Conservation (phyloP, 176 grass and related monocot genomes). For the Rhynchospora tenuis region DNA sequence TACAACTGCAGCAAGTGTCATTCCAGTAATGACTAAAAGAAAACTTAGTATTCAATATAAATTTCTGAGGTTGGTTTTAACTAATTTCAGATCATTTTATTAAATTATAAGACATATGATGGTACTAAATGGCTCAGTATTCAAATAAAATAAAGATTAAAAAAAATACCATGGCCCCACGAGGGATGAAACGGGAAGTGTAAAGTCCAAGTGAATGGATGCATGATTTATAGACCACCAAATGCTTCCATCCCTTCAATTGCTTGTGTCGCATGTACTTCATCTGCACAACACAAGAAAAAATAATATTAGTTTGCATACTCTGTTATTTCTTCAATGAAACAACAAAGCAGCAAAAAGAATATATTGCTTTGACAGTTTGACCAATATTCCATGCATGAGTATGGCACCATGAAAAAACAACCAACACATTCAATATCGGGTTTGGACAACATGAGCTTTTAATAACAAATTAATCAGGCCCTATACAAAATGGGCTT, state of each 20-base stretch:
- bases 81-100: not conserved
- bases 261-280: conserved; percentile 70
- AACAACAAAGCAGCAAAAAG: not conserved
- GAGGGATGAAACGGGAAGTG: conserved; percentile 70
- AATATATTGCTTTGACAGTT: too few relatives aligned
- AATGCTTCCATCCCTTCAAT: conserved; percentile 73
- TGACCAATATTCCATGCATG: not conserved
- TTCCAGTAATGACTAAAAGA: not conserved
- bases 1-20: not conserved
- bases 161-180: conserved; percentile 79
- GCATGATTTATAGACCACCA: conserved; percentile 90
- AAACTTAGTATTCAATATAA: not conserved
- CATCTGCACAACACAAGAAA: conserved; percentile 50
- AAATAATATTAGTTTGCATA: not conserved
- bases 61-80: not conserved
- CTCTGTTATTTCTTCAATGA: not conserved
- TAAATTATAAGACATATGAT: not conserved
- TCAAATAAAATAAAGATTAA: not conserved
- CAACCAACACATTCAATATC: not conserved
- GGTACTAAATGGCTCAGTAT: not conserved
- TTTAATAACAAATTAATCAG: not conserved
- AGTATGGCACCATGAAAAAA: not conserved
- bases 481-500: not conserved
- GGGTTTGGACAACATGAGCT: not conserved
- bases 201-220: conserved; percentile 97